Conservation (phyloP, 352 stramenopile genomes). For the Pythium periplocum region DNA sequence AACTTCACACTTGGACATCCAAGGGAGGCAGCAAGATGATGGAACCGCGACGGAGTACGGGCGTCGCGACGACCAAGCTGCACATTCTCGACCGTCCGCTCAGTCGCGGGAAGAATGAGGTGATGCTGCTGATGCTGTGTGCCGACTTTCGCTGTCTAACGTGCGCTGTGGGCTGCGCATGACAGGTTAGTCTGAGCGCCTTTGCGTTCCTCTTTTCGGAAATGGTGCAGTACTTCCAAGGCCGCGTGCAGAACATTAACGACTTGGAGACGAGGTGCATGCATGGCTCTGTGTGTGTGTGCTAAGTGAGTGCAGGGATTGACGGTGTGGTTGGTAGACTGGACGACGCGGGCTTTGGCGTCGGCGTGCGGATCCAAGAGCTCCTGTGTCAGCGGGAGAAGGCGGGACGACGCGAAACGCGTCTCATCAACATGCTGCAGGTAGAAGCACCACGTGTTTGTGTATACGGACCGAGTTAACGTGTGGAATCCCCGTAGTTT, state of each 20-base stretch:
- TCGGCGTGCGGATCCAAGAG: slow-evolving; percentile 94
- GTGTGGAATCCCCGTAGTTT: slow-evolving; percentile 62
- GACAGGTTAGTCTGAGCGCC: slow-evolving; percentile 88
- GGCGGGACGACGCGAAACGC: slow-evolving; percentile 68
- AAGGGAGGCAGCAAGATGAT: slow-evolving; percentile 13
- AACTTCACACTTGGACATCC: too few species aligned
- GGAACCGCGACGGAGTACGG: slow-evolving; percentile 47
- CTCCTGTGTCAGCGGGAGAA: slow-evolving; percentile 87
- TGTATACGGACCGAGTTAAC: slow-evolving; percentile 1
- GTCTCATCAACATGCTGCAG: slow-evolving; percentile 84
- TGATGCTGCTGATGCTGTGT: slow-evolving; percentile 12
- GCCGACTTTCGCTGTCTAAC: neutral
- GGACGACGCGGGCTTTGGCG: slow-evolving; percentile 92
- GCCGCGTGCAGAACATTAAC: slow-evolving; percentile 92
- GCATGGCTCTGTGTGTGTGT: neutral
- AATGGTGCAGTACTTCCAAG: slow-evolving; percentile 98
- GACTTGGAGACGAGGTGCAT: slow-evolving; percentile 89
- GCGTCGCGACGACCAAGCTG: slow-evolving; percentile 51
- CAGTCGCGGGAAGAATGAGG: slow-evolving; percentile 71
- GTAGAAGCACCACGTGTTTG: slow-evolving; percentile 7
- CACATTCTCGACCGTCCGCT: slow-evolving; percentile 77
- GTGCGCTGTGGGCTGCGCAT: neutral
- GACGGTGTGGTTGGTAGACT: slow-evolving; percentile 40
- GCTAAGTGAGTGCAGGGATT: neutral
- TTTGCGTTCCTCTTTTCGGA: slow-evolving; percentile 98